Base-by-base conservation (phyloP, 78 protist species). In the Emiliania huxleyi region DNA sequence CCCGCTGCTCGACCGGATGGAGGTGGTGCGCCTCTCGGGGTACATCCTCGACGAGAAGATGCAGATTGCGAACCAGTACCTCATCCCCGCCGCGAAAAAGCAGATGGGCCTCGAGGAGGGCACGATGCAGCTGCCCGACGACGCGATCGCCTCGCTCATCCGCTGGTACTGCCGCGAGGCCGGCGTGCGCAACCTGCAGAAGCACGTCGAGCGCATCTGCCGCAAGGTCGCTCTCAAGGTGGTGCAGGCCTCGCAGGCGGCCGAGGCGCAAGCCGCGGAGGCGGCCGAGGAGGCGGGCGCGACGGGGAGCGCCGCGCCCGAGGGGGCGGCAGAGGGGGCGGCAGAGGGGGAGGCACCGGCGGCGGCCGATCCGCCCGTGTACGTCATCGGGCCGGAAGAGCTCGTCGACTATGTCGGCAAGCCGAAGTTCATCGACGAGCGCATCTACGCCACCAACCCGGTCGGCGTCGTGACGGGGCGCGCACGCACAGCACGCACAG, bases 1-100 rank as follows among this genome's bases (percentile, higher is more conserved):
- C 0, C 99, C 99, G 0, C 94, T 98, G 37, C 93, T 95, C 69
- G 99, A 98, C 56, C 96, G 99, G 49, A 98, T 98, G 99, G 99
- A 97, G 91, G 97, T 97, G 26, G 69, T 88, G 19, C 69, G 87
- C 0, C 87, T 96, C 69, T 38, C 91, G 6, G 97, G 96, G 26
- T 96, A 96, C 52, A 40, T 87, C 19, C 18, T 26, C 19, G 56
- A 62, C 75, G 75, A 79, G 46, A 43, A 87, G 91, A 69, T 97
- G 2, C 92, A 93, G 19, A 98, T 98, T 21, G 98, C 98, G 21
- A 43, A 97, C 42, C 46, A 91, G n/a, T 97, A 97, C 94, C 95
- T 98, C 19, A 25, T 95, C 26, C 99, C 99, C 43, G 43, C 44
- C 33, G 94, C 81, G 43, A 0, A 43, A 42, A 2, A 62, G 2